phyloP scores from a whole-genome alignment of 2,329 filamentous ascomycete species.

The Sarocladium brachiariae region DNA sequence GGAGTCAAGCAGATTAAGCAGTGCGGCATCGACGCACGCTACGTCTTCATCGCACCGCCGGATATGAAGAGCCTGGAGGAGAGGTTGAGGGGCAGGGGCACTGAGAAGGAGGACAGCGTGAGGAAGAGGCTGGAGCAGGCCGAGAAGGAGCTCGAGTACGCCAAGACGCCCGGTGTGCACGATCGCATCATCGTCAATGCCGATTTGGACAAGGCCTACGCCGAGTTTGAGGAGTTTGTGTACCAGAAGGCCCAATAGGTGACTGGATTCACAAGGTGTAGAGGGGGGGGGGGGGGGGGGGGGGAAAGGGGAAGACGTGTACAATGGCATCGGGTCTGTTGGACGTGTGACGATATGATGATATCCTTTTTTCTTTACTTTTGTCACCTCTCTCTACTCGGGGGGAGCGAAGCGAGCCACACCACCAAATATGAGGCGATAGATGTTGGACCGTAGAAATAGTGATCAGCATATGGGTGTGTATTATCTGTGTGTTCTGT shows the following conservation, averaged over 20 bases:
- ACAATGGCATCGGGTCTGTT: not conserved
- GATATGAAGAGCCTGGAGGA: constrained; percentile 66
- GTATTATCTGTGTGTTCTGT: too few relatives aligned
- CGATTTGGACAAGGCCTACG: constrained; percentile 44
- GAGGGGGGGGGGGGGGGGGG: not conserved
- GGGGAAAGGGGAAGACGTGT: not conserved
- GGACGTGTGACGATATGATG: not conserved
- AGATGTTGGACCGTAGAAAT: too few relatives aligned
- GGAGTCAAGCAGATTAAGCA: constrained; percentile 90
- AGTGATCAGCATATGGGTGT: too few relatives aligned
- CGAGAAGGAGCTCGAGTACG: constrained; percentile 65
- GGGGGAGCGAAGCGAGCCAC: not conserved
- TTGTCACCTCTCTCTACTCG: not conserved
- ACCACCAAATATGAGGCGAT: too few relatives aligned
- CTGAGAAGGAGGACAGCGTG: constrained; percentile 69
- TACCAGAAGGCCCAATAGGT: constrained; percentile 24
- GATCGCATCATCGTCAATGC: constrained; percentile 34
- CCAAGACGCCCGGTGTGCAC: constrained; percentile 53
- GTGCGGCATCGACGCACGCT: constrained; percentile 67
- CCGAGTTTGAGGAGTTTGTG: constrained; percentile 44
- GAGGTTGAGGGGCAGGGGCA: constrained; percentile 66
- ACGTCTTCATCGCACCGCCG: constrained; percentile 79
- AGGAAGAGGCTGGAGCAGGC: constrained; percentile 65
- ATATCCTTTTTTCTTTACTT: not conserved
- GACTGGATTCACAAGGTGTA: not conserved